A percentile compares a stretch with the other conserved stretches of the same genome.
Conservation (phyloP, 208 protist species). For the Angomonas deanei region DNA sequence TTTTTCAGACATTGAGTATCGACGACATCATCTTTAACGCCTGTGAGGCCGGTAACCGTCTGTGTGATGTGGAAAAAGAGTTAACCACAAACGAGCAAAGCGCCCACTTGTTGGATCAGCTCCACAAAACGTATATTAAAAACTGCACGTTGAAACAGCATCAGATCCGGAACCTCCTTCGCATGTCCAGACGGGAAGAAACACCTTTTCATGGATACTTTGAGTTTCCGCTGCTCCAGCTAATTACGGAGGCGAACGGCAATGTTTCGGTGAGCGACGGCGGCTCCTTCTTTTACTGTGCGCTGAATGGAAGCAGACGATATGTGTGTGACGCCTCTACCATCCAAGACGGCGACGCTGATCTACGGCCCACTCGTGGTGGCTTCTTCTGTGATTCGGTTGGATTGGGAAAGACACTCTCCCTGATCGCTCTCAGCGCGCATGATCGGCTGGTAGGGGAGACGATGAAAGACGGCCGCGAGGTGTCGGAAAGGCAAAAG, state of each 20-base stretch:
- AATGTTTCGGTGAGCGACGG: background rate
- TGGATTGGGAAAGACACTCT: constrained; percentile 67
- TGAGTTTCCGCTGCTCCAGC: constrained; percentile 20
- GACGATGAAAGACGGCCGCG: background rate
- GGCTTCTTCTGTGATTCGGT: constrained; percentile 63
- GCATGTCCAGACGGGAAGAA: constrained; percentile 31
- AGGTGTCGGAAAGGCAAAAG: background rate
- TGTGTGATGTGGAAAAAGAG: background rate
- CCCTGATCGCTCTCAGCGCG: constrained; percentile 41
- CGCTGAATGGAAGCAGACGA: constrained; percentile 7
- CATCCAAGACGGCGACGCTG: background rate
- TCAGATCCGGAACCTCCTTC: constrained; percentile 37
- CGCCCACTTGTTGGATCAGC: background rate
- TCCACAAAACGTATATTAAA: background rate
- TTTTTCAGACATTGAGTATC: background rate
- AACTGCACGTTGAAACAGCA: constrained; percentile 23
- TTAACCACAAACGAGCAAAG: background rate
- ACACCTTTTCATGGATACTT: constrained; percentile 21
- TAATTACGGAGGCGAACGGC: background rate
- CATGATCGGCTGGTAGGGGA: constrained; percentile 13
- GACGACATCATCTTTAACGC: background rate
- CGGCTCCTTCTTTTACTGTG: constrained; percentile 33
- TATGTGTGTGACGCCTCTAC: background rate
- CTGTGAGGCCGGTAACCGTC: background rate
- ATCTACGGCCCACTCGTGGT: constrained; percentile 14